Base-by-base conservation (phyloP, 257 asterid genomes). In the Jacaranda mimosifolia region DNA sequence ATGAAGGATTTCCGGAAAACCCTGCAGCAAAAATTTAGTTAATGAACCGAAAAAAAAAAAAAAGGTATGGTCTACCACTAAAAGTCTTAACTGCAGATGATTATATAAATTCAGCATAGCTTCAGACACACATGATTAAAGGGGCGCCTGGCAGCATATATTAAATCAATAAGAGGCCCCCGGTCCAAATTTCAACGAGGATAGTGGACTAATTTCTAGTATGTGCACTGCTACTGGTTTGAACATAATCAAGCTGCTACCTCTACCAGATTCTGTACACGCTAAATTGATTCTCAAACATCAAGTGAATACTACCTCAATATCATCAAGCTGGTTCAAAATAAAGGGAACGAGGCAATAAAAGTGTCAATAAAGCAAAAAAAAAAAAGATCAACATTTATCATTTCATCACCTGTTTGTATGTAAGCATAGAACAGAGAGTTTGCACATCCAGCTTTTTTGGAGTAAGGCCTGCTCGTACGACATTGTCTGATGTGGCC, bases 401-500 rank as follows among this genome's bases (percentile, higher is more conserved):
- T 59, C 40, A 8, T 3, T 5, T 11, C 40, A 26, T 0, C 39
- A 59, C 93, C 91, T 86, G 96, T 78, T 83, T 88, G 78, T 88
- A 90, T 6, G 93, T 88, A 68, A 88, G 93, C 96, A 90, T 90
- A 67, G 96, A 88, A 75, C 96, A 90, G 6, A 90, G 90, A 49
- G 85, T 88, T 26, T 76, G 82, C 51, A 88, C 93, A 82, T 90
- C 96, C 56, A 87, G 82, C 52, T 80, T 45, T 80, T 90, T 88
- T 6, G 91, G 89, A 59, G 96, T 90, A 46, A 90, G 93, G 21
- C 96, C 96, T 35, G 93, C 96, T 0, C 96, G 88, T 6, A 90
- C 91, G 9, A 90, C 93, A 77, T 88, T 90, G 78, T 90, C 90
- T 7, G 93, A 90, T 82, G 96, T 90, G 63, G 96, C 96, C 96